Percentiles rank a stretch among this genome's conserved stretches.
Conservation (phyloP, 306 rosid species). For the Abrus pulchellus region DNA sequence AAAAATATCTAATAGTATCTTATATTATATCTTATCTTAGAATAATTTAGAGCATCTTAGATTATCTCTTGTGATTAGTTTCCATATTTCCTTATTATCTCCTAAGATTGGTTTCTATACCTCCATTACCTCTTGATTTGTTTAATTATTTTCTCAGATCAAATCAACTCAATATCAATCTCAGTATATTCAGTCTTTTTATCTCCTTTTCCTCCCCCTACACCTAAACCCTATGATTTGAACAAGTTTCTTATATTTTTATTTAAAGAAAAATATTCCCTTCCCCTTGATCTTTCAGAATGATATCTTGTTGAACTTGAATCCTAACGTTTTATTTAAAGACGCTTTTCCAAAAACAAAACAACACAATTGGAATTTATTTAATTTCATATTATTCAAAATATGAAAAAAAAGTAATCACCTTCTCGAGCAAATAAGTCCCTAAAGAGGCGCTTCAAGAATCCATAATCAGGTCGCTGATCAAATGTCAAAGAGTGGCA, state of each 20-base stretch:
- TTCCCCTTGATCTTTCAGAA: neutral
- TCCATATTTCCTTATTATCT: too few relatives aligned
- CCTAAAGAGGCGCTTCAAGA: slow-evolving; percentile 89
- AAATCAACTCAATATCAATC: neutral
- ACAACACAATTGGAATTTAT: slow-evolving; percentile 7
- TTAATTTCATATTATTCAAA: neutral
- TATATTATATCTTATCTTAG: too few relatives aligned
- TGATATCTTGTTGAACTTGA: neutral
- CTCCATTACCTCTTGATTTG: too few relatives aligned
- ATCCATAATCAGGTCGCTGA: slow-evolving; percentile 98
- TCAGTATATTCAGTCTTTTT: neutral
- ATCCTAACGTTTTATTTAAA: neutral
- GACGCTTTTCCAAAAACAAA: slow-evolving; percentile 9
- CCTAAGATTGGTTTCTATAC: too few relatives aligned
- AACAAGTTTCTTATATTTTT: neutral
- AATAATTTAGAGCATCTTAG: too few relatives aligned
- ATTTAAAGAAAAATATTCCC: neutral
- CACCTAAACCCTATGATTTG: neutral
- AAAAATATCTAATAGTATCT: too few relatives aligned
- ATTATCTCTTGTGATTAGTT: too few relatives aligned
- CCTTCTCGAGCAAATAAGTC: slow-evolving; percentile 92
- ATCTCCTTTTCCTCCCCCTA: slow-evolving; percentile 2
- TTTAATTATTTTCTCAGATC: neutral
- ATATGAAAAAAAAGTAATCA: slow-evolving; percentile 40
- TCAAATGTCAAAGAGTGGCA: slow-evolving; percentile 96